phyloP scores from a whole-genome alignment of 139 green algal genomes.

The Diplosphaera chodatii region DNA sequence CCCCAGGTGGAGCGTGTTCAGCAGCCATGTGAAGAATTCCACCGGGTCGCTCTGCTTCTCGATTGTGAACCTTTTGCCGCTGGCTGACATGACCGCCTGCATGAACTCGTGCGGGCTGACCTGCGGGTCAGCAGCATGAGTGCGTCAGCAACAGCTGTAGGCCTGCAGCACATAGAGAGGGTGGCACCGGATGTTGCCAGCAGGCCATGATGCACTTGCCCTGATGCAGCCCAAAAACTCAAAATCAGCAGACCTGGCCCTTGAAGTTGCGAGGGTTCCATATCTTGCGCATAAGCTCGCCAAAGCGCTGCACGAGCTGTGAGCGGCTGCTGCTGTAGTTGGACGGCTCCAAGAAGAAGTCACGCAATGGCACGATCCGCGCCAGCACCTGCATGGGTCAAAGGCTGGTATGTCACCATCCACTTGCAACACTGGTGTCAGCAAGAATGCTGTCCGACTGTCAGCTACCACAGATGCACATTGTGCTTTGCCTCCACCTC shows the following conservation, averaged over 20 bases:
- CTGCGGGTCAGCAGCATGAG: no score
- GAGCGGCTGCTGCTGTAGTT: slow-evolving; percentile 62
- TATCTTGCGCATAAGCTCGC: slow-evolving; percentile 90
- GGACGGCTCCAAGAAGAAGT: slow-evolving; percentile 78
- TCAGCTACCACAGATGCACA: no score
- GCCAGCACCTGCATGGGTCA: slow-evolving; percentile 21
- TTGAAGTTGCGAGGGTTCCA: slow-evolving; percentile 97
- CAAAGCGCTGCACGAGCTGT: slow-evolving; percentile 76
- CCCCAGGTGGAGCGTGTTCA: slow-evolving; percentile 87
- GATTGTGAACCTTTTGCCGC: slow-evolving; percentile 81
- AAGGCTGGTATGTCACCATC: background rate
- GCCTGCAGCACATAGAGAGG: no score
- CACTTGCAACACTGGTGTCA: no score
- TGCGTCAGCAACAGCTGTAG: no score
- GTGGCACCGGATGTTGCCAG: no score
- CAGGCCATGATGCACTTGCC: no score
- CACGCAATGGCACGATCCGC: slow-evolving; percentile 54
- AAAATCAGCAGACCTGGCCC: no score
- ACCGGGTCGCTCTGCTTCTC: slow-evolving; percentile 79
- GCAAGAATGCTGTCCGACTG: no score
- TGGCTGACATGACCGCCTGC: slow-evolving; percentile 72
- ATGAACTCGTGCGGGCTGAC: slow-evolving; percentile 95
- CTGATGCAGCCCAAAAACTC: no score
- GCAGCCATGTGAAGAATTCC: slow-evolving; percentile 89
- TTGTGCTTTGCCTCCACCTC: slow-evolving; percentile 37